Evolutionary conservation across 1,284 basidiomycete genomes (phyloP).

Genomic region (Sporisorium scitamineum): DNA sequence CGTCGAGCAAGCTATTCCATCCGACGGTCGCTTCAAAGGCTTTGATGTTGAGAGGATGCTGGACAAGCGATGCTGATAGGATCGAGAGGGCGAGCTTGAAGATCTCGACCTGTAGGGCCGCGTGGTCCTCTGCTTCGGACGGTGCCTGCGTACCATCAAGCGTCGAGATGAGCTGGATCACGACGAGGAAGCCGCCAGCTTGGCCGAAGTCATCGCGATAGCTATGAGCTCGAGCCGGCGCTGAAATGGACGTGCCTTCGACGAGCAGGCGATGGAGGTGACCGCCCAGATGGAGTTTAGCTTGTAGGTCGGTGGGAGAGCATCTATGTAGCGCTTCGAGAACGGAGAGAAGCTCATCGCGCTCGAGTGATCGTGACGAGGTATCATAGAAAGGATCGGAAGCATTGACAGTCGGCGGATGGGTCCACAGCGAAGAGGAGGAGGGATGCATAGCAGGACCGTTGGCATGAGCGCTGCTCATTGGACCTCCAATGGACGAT

Average conservation of each 20-base stretch:
- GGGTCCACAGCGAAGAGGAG: slow-evolving; percentile 11
- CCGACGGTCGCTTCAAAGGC: slow-evolving; percentile 54
- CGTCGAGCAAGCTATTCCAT: slow-evolving; percentile 49
- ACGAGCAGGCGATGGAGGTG: slow-evolving; percentile 55
- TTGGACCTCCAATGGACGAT: slow-evolving; percentile 30
- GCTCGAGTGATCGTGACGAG: slow-evolving; percentile 16
- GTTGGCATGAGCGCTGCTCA: slow-evolving; percentile 30
- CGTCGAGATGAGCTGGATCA: slow-evolving; percentile 58
- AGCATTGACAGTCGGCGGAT: background rate
- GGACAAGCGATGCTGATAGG: slow-evolving; percentile 49
- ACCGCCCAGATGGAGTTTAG: slow-evolving; percentile 51
- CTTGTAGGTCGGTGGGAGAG: slow-evolving; percentile 28
- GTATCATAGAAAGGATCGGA: slow-evolving; percentile 16
- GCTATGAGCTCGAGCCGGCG: slow-evolving; percentile 17
- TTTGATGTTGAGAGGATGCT: slow-evolving; percentile 51
- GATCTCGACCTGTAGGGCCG: slow-evolving; percentile 46
- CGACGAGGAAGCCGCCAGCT: slow-evolving; percentile 59
- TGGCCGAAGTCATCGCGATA: slow-evolving; percentile 56
- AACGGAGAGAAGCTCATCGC: slow-evolving; percentile 46
- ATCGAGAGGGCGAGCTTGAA: slow-evolving; percentile 58
- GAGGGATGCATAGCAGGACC: slow-evolving; percentile 23
- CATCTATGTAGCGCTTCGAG: slow-evolving; percentile 45
- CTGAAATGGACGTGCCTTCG: slow-evolving; percentile 24
- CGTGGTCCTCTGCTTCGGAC: slow-evolving; percentile 5
- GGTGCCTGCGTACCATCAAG: slow-evolving; percentile 29